These are phyloP conservation scores for Solanum chaucha DNA, from an alignment of 257 asterid species.

Conservation along the genomic window DNA sequence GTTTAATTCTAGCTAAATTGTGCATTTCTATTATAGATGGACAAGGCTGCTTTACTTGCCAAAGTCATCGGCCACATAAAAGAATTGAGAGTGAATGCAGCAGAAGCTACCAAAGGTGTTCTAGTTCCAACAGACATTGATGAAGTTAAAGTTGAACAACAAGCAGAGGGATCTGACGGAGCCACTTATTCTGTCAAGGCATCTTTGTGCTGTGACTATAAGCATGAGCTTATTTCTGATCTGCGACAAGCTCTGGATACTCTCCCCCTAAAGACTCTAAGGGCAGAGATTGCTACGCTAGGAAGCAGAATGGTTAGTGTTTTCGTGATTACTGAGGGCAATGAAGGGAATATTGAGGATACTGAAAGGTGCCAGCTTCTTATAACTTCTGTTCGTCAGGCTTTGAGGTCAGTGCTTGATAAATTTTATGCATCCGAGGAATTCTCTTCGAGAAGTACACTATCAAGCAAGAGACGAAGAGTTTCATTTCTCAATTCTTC, in stretches of 20 bases:
- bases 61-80: constrained; percentile 62
- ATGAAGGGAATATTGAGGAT: constrained; percentile 10
- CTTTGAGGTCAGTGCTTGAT: constrained; percentile 64
- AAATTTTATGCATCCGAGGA: constrained; percentile 78
- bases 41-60: constrained; percentile 72
- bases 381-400: constrained; percentile 35
- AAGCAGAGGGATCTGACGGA: constrained; percentile 18
- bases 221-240: constrained; percentile 53
- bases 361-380: constrained; percentile 25
- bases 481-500: constrained; percentile 36
- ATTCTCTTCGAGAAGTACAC: constrained; percentile 41
- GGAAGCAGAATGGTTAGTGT: constrained; percentile 68
- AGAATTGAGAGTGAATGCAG: constrained; percentile 26
- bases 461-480: constrained; percentile 55
- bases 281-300: constrained; percentile 71
- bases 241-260: constrained; percentile 45
- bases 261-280: constrained; percentile 47
- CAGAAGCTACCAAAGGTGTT: constrained; percentile 45
- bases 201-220: constrained; percentile 64
- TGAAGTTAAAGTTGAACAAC: constrained; percentile 57
- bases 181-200: constrained; percentile 41
- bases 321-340: constrained; percentile 34
- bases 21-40: constrained; percentile 40
- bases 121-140: constrained; percentile 66
- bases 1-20: background rate